Evolutionary conservation across 78 protist species (phyloP), one percentile per base, ranked within the genome.

Genomic region (Protostelium mycophagum): DNA sequence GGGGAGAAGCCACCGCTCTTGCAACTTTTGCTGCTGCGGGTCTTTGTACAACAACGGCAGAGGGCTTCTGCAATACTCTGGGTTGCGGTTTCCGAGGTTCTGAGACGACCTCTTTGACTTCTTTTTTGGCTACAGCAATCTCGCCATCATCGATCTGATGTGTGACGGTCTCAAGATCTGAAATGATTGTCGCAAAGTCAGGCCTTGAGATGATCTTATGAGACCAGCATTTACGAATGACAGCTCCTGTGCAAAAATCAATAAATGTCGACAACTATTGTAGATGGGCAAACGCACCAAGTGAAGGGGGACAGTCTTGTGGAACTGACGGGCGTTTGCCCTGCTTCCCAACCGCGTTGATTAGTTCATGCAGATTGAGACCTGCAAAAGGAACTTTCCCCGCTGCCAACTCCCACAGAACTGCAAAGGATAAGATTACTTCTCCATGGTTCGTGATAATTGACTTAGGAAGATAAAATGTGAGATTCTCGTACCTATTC

Each of bases 401-500:
- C 5, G 73, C 73, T 51, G 16, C 73, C 31, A 51, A 25, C 73
- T 51, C 73, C 73, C 73, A 51, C 73, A 51, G 5, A 5, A 51
- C 73, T 51, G 73, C 5, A 16, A 16, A 16, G 5, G 73, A 16
- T 51, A 5, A 51, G 73, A 5, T 16, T 5, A 25, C 5, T 51
- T 51, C 73, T 25, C 16, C 73, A n/a, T n/a, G n/a, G n/a, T n/a
- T n/a, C n/a, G n/a, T n/a, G n/a, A n/a, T n/a, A n/a, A n/a, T n/a
- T n/a, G n/a, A n/a, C n/a, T n/a, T n/a, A n/a, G n/a, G n/a, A 51
- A 16, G 16, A 51, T 51, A 51, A 25, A 25, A 25, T 51, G 73
- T 51, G 73, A 25, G 5, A 16, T 51, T 51, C 73, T n/a, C n/a
- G n/a, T n/a, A 51, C 73, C 73, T 51, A 92, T 92, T 34, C 90